Conservation (phyloP, 2,329 filamentous ascomycete species). For the Nemania sp. region DNA sequence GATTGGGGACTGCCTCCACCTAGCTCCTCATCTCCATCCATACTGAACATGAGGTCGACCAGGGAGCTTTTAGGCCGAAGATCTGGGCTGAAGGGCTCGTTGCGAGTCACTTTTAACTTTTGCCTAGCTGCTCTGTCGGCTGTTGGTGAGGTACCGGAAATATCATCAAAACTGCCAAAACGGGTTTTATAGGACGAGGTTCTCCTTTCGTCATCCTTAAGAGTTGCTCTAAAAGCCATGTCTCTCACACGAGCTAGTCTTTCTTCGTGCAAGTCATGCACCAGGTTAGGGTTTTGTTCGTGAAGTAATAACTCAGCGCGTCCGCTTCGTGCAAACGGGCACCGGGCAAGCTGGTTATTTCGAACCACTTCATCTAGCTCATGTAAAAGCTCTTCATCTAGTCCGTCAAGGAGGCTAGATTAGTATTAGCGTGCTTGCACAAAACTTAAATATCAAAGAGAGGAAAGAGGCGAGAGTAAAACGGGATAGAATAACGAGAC, state of each 20-base stretch:
- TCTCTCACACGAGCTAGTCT: slow-evolving; percentile 78
- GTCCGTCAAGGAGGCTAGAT: slow-evolving; percentile 75
- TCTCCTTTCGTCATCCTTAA: slow-evolving; percentile 74
- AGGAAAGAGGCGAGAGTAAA: not conserved
- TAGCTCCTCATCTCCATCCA: slow-evolving; percentile 81
- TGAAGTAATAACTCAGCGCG: slow-evolving; percentile 75
- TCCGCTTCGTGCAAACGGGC: slow-evolving; percentile 82
- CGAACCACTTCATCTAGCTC: slow-evolving; percentile 86
- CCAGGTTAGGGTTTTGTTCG: slow-evolving; percentile 72
- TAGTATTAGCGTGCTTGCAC: slow-evolving; percentile 32
- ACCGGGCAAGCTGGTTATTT: slow-evolving; percentile 81
- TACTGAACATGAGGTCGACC: slow-evolving; percentile 88
- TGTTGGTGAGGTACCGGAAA: slow-evolving; percentile 55
- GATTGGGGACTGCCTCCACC: slow-evolving; percentile 49
- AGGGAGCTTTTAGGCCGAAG: slow-evolving; percentile 76
- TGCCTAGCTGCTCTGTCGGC: slow-evolving; percentile 58
- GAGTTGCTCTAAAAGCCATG: slow-evolving; percentile 75
- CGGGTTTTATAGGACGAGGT: slow-evolving; percentile 70
- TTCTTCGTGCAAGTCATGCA: slow-evolving; percentile 75
- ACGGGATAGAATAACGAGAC: not conserved
- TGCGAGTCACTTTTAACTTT: slow-evolving; percentile 60
- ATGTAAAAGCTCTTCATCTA: slow-evolving; percentile 84
- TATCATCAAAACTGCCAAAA: slow-evolving; percentile 74
- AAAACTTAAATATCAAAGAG: not conserved
- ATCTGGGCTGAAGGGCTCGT: slow-evolving; percentile 73